These are phyloP conservation scores for Rhynchosporium secalis DNA, from an alignment of 2,329 filamentous ascomycete genomes.

Conservation along the genomic window DNA sequence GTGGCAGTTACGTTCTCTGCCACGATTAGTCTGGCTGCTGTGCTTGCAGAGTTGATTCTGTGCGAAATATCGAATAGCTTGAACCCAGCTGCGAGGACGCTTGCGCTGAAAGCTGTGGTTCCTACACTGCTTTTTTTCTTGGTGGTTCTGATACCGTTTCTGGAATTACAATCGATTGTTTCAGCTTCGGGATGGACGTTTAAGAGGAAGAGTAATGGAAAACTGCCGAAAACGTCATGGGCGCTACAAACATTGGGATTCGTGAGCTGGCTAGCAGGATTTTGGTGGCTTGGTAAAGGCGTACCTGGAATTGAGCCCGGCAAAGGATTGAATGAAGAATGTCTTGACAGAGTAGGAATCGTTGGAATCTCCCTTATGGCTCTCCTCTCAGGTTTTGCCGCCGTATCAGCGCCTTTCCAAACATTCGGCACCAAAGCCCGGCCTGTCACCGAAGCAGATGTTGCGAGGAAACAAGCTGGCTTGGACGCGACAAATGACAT, in stretches of 20 bases:
- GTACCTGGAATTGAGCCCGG: constrained; percentile 52
- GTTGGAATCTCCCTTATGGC: constrained; percentile 88
- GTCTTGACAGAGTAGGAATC: constrained; percentile 72
- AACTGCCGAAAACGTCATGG: constrained; percentile 62
- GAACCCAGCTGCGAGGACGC: constrained; percentile 63
- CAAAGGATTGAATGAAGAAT: constrained; percentile 46
- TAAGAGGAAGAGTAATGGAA: constrained; percentile 56
- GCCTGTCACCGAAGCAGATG: constrained; percentile 70
- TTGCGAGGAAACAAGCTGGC: constrained; percentile 75
- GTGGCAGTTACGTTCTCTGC: constrained; percentile 70
- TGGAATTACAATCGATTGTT: constrained; percentile 66
- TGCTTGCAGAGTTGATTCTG: constrained; percentile 77
- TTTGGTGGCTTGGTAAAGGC: constrained; percentile 73
- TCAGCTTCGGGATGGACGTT: constrained; percentile 62
- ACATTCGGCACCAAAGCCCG: constrained; percentile 67
- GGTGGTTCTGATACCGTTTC: constrained; percentile 72
- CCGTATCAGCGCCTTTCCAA: constrained; percentile 86
- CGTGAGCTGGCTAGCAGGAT: constrained; percentile 66
- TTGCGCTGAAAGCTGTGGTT: constrained; percentile 69
- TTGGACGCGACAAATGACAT: constrained; percentile 78
- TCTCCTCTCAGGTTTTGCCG: constrained; percentile 82
- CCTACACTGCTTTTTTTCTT: constrained; percentile 70
- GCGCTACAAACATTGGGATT: constrained; percentile 63
- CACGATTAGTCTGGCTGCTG: constrained; percentile 74
- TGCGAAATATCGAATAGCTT: constrained; percentile 80